A percentile compares a stretch with the other conserved stretches of the same genome.
phyloP scores from a whole-genome alignment of 116 monocot genomes.

The Trichopus zeylanicus region DNA sequence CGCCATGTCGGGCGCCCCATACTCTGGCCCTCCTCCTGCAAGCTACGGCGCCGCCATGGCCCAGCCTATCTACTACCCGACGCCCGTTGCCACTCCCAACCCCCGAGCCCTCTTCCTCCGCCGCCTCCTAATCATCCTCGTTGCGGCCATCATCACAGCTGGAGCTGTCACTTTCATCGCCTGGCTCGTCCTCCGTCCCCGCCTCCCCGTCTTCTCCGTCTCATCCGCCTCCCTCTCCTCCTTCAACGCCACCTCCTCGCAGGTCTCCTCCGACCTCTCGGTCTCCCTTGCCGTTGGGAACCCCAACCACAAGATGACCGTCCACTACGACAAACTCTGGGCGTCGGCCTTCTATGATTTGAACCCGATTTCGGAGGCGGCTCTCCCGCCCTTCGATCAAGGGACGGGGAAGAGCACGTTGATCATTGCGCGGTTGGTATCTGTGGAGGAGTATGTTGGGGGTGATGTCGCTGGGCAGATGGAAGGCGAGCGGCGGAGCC shows the following conservation, averaged over 20 bases:
- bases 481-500: background rate
- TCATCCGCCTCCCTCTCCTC: constrained; percentile 27
- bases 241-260: constrained; percentile 27
- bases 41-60: constrained; percentile 14
- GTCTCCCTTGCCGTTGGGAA: constrained; percentile 30
- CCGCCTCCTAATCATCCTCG: constrained; percentile 25
- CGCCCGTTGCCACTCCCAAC: background rate
- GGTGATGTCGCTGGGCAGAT: background rate
- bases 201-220: constrained; percentile 39
- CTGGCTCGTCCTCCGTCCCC: constrained; percentile 68
- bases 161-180: constrained; percentile 35
- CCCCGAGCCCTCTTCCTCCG: constrained; percentile 28
- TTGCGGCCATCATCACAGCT: constrained; percentile 30
- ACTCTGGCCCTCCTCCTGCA: no score
- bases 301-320: constrained; percentile 36
- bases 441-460: constrained; percentile 14
- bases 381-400: constrained; percentile 39
- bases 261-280: constrained; percentile 30
- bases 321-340: constrained; percentile 16
- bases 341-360: constrained; percentile 14
- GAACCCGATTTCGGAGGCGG: constrained; percentile 15
- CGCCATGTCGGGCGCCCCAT: background rate
- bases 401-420: constrained; percentile 7
- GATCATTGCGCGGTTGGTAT: constrained; percentile 7
- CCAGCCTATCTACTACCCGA: constrained; percentile 16